Evolutionary conservation across 345 rosid genomes (phyloP).

Genomic region (Hibiscus tridactylites): DNA sequence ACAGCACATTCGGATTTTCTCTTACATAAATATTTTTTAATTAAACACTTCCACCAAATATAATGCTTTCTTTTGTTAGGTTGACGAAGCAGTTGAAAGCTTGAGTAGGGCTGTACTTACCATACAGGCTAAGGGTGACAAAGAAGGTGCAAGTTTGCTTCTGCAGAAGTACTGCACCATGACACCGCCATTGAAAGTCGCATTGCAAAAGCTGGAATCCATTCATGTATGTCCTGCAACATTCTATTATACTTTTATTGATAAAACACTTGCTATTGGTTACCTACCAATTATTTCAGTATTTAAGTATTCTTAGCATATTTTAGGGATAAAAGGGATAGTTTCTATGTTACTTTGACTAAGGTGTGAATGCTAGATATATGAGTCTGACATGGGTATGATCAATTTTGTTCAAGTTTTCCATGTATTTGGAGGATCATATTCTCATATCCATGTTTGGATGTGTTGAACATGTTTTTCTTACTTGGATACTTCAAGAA

Average conservation of each 20-base stretch:
- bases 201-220: slow-evolving; percentile 53
- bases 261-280: not conserved
- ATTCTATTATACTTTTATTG: not conserved
- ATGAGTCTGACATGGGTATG: not conserved
- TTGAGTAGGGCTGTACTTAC: slow-evolving; percentile 75
- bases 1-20: slow-evolving; percentile 6
- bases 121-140: slow-evolving; percentile 82
- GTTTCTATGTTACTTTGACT: not conserved
- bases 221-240: slow-evolving; percentile 39
- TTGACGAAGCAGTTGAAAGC: slow-evolving; percentile 74
- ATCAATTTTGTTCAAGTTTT: not conserved
- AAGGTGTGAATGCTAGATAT: not conserved
- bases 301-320: not conserved
- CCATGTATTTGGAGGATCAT: not conserved
- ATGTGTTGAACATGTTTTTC: not conserved
- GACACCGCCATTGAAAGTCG: slow-evolving; percentile 52
- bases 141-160: slow-evolving; percentile 57
- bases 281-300: not conserved
- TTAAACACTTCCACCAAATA: slow-evolving; percentile 4
- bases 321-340: not conserved
- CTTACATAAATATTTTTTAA: not conserved
- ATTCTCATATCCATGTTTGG: not conserved
- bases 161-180: slow-evolving; percentile 53
- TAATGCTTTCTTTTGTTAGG: slow-evolving; percentile 28
- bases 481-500: not conserved